Evolutionary conservation across 345 rosid genomes (phyloP), one percentile per base, ranked within the genome.

Genomic region (Populus euphratica): DNA sequence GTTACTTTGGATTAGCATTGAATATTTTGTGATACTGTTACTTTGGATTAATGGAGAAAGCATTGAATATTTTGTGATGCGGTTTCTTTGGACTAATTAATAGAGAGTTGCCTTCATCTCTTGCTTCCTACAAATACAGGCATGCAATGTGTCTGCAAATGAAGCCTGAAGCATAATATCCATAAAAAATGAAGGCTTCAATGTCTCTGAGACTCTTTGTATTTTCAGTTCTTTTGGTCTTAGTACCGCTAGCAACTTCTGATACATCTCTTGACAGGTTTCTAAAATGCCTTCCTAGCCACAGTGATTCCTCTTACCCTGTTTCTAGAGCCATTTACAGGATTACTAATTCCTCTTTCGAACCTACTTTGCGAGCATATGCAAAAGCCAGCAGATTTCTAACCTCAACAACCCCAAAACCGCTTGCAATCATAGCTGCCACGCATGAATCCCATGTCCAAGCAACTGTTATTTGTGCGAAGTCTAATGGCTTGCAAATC

Each of bases 391-490:
- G 39, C 27, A 63, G 54, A 41, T 74, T 63, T 41, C 17, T 74
- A 3, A 62, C 69, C 18, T 52, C 76, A 5, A 0, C 68, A 25
- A 61, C 68, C 36, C 61, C 77, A 0, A 74, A 62, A 62, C 69
- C 69, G 3, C 59, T 23, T 27, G 77, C 69, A 8, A 74, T 74
- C n/a, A 11, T 63, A 16, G 69, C 69, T 16, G 69, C 77, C 61
- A 43, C 2, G 2, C 54, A 74, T 18, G 69, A 41, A 31, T 63
- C 77, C 25, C 69, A 74, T 43, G 77, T 74, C 69, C 77, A 74
- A 41, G 69, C 69, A 63, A 43, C 77, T 31, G 69, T 74, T 10
- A 21, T 74, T 5, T 74, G 69, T 25, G 77, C 77, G 8, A 74
- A 11, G 56, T 16, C 35, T 17, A 21, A 62, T 10, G 69, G 69